Evolutionary conservation across 2,329 filamentous ascomycete species (phyloP).

Genomic region (Aspergillus pseudonomiae): DNA sequence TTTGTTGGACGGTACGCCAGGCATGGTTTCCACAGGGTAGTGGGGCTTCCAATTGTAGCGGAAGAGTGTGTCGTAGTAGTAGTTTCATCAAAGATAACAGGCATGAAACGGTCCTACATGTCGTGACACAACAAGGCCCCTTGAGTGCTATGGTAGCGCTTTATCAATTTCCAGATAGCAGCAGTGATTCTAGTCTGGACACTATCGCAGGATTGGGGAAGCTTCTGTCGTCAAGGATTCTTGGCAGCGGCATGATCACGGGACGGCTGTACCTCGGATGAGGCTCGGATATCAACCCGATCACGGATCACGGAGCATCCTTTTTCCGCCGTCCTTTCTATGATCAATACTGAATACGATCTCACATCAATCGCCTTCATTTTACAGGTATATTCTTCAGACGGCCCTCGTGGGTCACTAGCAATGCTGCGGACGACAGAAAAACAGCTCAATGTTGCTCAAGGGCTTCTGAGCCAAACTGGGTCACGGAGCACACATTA

Average conservation of each 20-base stretch:
- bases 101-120: conserved; percentile 3
- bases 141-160: background rate
- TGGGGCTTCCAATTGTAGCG: conserved; percentile 8
- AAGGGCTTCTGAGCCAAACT: background rate
- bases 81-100: background rate
- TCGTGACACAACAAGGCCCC: background rate
- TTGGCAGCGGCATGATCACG: background rate
- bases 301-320: background rate
- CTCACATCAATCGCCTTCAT: background rate
- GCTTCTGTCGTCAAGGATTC: background rate
- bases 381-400: background rate
- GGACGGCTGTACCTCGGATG: background rate
- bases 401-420: background rate
- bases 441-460: background rate
- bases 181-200: background rate
- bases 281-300: background rate
- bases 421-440: background rate
- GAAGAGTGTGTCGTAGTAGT: background rate
- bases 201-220: background rate
- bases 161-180: background rate
- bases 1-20: conserved; percentile 44
- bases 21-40: conserved; percentile 29
- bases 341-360: background rate
- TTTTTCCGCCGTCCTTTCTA: background rate
- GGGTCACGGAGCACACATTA: background rate